Base-by-base conservation (phyloP, 2,329 filamentous ascomycete genomes). In the Calonectria montana region DNA sequence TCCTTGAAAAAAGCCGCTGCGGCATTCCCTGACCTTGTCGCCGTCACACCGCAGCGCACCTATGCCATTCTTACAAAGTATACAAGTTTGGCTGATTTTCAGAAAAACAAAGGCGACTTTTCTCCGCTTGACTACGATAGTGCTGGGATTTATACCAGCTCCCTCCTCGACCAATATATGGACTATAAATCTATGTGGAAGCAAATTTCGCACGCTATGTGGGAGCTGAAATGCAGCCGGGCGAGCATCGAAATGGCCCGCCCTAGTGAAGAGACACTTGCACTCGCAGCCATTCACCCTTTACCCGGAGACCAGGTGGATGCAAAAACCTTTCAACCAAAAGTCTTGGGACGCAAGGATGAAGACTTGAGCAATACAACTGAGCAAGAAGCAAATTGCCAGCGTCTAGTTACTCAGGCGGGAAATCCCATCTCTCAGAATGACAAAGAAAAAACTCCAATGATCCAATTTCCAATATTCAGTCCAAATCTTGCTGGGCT, bases 141-240 rank as follows among this genome's bases (percentile, higher is more conserved):
- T 29, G 61, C 67, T 5, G 59, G 47, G 9, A 35, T 69, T 9
- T 69, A 65, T 47, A 69, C 67, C 2, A 10, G 9, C 5, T 16
- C 59, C 15, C 35, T 69, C 2, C 35, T 65, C 18, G 67, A 69
- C 29, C 5, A 9, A 7, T 69, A 48, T 41, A 69, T 59, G 67
- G 48, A 65, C 37, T 69, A 69, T 23, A 69, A 69, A 29, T n/a
- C 48, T 13, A 35, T 59, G 8, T 69, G 57, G 57, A 69, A 69
- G 39, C 67, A 65, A 25, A 69, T 69, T 27, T 31, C 29, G 9
- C 29, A 31, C 29, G 29, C 29, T 31, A 31, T 31, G 29, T 31
- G 29, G 29, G 29, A 31, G 29, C 29, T 31, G 29, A 31, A 31
- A 31, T 31, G 29, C 9, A 31, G 9, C 9, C 29, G 29, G 29